Percentiles rank a stretch among this genome's conserved stretches.
Evolutionary conservation across 306 rosid species (phyloP).

Genomic region (Gastrolobium villosum): DNA sequence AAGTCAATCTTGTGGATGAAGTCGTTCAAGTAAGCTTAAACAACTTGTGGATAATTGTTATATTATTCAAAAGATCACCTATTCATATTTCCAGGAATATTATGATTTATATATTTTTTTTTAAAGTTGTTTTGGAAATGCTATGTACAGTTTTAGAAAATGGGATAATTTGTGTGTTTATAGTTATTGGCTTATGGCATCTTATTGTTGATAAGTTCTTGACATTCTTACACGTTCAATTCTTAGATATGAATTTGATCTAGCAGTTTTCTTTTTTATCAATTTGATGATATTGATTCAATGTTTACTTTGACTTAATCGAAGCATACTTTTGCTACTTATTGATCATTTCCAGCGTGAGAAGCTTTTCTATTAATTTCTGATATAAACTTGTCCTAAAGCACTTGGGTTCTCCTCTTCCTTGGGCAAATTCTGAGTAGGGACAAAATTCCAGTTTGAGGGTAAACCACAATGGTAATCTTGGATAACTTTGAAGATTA

Average conservation of each 20-base stretch:
- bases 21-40: slow-evolving; percentile 69
- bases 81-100: background rate
- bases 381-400: slow-evolving; percentile 15
- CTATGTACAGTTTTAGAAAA: background rate
- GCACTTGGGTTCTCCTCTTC: slow-evolving; percentile 24
- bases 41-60: slow-evolving; percentile 34
- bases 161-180: background rate
- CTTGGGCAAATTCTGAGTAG: background rate
- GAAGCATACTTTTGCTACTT: background rate
- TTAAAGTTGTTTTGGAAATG: slow-evolving; percentile 35
- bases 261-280: slow-evolving; percentile 7
- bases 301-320: background rate
- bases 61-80: slow-evolving; percentile 4
- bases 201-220: background rate
- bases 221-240: slow-evolving; percentile 10
- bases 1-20: slow-evolving; percentile 72
- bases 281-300: slow-evolving; percentile 27
- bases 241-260: background rate
- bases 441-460: slow-evolving; percentile 15
- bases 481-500: slow-evolving; percentile 33
- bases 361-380: slow-evolving; percentile 24
- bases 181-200: background rate
- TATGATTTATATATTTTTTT: background rate
- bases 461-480: background rate
- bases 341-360: slow-evolving; percentile 26